Conservation (phyloP, 2,329 filamentous ascomycete species). For the Exophiala xenobiotica region DNA sequence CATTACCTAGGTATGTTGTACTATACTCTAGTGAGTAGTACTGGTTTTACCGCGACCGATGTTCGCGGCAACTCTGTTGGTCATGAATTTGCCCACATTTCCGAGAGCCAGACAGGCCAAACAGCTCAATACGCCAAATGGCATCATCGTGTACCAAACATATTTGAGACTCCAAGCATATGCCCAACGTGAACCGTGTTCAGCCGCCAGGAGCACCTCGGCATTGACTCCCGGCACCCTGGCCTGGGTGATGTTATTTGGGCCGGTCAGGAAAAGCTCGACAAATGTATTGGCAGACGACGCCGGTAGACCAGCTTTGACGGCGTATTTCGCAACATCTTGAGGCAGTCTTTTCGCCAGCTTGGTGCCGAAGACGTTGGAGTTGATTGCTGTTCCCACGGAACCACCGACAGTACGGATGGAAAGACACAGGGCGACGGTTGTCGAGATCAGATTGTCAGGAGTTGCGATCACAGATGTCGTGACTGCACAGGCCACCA, state of each 20-base stretch:
- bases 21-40: too few relatives aligned
- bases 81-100: too few relatives aligned
- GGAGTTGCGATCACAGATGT: constrained; percentile 9
- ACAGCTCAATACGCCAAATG: too few relatives aligned
- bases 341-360: constrained; percentile 1
- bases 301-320: constrained; percentile 9
- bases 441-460: constrained; percentile 9
- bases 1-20: too few relatives aligned
- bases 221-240: constrained; percentile 2
- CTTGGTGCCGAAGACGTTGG: constrained; percentile 16
- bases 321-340: constrained; percentile 6
- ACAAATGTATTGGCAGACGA: constrained; percentile 6
- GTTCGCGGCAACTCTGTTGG: too few relatives aligned
- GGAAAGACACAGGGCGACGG: constrained; percentile 8
- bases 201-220: constrained; percentile 1
- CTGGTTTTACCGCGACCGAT: too few relatives aligned
- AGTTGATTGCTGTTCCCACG: constrained; percentile 13
- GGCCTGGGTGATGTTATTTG: background rate
- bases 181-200: constrained; percentile 12
- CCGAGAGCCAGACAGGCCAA: too few relatives aligned
- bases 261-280: constrained; percentile 8
- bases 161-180: constrained; percentile 12
- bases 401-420: constrained; percentile 17
- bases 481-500: constrained; percentile 6
- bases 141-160: constrained; percentile 12